Percentiles rank a stretch among this genome's conserved stretches.
phyloP scores from a whole-genome alignment of 2,329 filamentous ascomycete species.

The Catunica adiposa region DNA sequence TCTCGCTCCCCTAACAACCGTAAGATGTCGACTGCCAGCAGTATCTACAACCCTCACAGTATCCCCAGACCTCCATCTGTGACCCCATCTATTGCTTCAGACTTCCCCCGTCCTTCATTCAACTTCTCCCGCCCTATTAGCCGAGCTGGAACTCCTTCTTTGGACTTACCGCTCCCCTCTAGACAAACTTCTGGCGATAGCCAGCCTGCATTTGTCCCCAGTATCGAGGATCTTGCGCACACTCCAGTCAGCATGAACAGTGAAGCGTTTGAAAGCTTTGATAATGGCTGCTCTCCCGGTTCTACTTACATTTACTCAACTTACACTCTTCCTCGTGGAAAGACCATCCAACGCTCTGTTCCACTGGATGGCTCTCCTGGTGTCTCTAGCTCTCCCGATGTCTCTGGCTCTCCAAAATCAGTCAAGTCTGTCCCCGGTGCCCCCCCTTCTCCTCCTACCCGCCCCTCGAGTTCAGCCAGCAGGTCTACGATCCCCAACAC shows the following conservation, averaged over 20 bases:
- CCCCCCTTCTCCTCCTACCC: constrained; percentile 45
- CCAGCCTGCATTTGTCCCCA: constrained; percentile 29
- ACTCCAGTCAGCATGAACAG: constrained; percentile 59
- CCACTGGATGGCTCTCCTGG: constrained; percentile 43
- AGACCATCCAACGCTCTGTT: constrained; percentile 55
- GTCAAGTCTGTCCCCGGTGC: constrained; percentile 20
- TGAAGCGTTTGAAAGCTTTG: constrained; percentile 44
- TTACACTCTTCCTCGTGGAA: constrained; percentile 68
- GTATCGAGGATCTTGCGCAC: constrained; percentile 47
- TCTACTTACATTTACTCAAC: constrained; percentile 77
- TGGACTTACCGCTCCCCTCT: constrained; percentile 32
- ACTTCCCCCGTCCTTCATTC: constrained; percentile 61
- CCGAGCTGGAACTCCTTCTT: constrained; percentile 43
- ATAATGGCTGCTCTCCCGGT: constrained; percentile 21
- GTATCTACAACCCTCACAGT: constrained; percentile 34
- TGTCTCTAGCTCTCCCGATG: constrained; percentile 9
- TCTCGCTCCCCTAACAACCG: constrained; percentile 43
- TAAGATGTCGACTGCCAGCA: constrained; percentile 58
- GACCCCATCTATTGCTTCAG: constrained; percentile 73
- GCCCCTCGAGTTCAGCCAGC: constrained; percentile 40
- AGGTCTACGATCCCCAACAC: constrained; percentile 25
- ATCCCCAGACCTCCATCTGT: constrained; percentile 32
- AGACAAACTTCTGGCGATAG: constrained; percentile 51
- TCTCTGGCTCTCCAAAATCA: constrained; percentile 7
- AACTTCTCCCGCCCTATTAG: constrained; percentile 92